Conservation (phyloP, 768 basidiomycete species). For the Amanita rubescens region DNA sequence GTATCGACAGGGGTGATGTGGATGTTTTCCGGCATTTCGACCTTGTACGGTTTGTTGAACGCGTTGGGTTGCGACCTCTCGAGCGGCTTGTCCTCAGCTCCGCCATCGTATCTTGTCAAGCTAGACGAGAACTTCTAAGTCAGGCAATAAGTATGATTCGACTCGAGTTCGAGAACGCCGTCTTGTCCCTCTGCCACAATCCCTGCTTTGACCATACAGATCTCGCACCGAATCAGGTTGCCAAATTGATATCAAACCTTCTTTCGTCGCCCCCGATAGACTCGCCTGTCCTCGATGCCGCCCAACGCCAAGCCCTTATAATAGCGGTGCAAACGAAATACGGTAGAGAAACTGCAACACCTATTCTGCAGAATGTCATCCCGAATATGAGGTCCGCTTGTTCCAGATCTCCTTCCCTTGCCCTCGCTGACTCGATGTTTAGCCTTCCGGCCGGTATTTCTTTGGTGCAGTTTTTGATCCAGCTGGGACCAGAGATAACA, state of each 20-base stretch:
- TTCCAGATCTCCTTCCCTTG: neutral
- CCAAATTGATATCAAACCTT: slow-evolving; percentile 75
- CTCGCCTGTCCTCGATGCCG: slow-evolving; percentile 59
- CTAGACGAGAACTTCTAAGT: slow-evolving; percentile 46
- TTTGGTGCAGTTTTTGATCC: slow-evolving; percentile 67
- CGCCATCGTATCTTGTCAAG: slow-evolving; percentile 59
- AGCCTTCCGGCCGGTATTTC: slow-evolving; percentile 64
- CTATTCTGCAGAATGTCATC: slow-evolving; percentile 69
- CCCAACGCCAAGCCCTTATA: slow-evolving; percentile 71
- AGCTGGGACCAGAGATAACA: slow-evolving; percentile 76
- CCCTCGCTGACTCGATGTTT: slow-evolving; percentile 8
- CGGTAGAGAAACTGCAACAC: slow-evolving; percentile 66
- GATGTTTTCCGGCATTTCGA: slow-evolving; percentile 80
- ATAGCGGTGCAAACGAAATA: slow-evolving; percentile 72
- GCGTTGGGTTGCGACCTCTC: slow-evolving; percentile 70
- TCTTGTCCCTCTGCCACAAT: slow-evolving; percentile 67
- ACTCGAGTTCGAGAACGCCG: slow-evolving; percentile 72
- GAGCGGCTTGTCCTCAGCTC: slow-evolving; percentile 75
- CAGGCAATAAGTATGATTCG: slow-evolving; percentile 67
- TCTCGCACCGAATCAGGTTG: slow-evolving; percentile 63
- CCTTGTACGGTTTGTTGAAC: slow-evolving; percentile 75
- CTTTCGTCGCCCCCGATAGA: slow-evolving; percentile 66
- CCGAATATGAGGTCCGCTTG: slow-evolving; percentile 62
- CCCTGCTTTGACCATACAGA: slow-evolving; percentile 81
- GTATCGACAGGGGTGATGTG: slow-evolving; percentile 82